Percentiles rank a stretch among this genome's conserved stretches.
phyloP scores from a whole-genome alignment of 352 stramenopile genomes.

The Globisporangium mamillatum region DNA sequence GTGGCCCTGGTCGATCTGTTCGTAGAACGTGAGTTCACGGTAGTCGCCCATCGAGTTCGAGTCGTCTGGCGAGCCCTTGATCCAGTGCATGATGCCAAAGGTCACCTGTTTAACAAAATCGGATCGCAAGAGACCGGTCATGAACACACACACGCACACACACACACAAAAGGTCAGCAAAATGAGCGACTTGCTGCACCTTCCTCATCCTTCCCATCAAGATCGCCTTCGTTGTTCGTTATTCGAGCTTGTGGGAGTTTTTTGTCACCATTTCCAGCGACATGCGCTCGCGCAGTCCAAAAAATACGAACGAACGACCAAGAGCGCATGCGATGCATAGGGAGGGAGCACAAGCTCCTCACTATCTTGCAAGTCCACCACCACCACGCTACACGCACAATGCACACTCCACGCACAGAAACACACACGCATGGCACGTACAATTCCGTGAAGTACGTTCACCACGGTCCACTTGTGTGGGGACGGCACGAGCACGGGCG shows the following conservation, averaged over 20 bases:
- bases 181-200: not conserved
- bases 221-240: not conserved
- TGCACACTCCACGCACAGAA: slow-evolving; percentile 5
- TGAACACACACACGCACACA: not conserved
- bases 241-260: not conserved
- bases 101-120: slow-evolving; percentile 56
- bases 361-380: not conserved
- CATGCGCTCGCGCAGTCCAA: not conserved
- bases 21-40: slow-evolving; percentile 94
- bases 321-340: not conserved
- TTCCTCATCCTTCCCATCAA: slow-evolving; percentile 7
- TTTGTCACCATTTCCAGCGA: not conserved
- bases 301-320: slow-evolving; percentile 1
- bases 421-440: slow-evolving; percentile 25
- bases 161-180: slow-evolving; percentile 8
- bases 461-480: slow-evolving; percentile 76
- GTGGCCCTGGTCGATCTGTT: slow-evolving; percentile 93
- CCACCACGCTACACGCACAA: not conserved
- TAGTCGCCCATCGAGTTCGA: slow-evolving; percentile 91
- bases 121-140: not conserved
- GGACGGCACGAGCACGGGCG: slow-evolving; percentile 71
- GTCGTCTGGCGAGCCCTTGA: slow-evolving; percentile 93
- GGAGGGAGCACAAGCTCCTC: not conserved
- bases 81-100: slow-evolving; percentile 94
- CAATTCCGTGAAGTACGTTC: slow-evolving; percentile 85